Evolutionary conservation across 2,329 filamentous ascomycete genomes (phyloP).

Genomic region (Diplodia seriata): DNA sequence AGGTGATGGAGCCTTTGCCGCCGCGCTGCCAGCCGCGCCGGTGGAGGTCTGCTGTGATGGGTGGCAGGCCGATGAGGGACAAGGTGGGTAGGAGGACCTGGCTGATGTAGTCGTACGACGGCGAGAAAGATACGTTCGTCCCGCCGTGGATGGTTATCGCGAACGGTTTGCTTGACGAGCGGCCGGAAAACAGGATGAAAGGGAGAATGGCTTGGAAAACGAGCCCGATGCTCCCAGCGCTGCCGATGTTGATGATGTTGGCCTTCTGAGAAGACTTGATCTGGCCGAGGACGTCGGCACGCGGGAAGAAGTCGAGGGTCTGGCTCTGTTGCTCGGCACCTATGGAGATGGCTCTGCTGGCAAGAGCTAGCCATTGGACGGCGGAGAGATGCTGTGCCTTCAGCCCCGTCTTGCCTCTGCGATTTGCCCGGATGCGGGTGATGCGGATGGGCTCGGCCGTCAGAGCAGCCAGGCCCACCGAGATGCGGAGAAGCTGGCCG

Average conservation of each 20-base stretch:
- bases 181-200: conserved; percentile 58
- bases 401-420: conserved; percentile 59
- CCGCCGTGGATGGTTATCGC: conserved; percentile 60
- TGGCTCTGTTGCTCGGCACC: conserved; percentile 54
- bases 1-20: conserved; percentile 58
- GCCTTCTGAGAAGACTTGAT: conserved; percentile 52
- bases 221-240: conserved; percentile 61
- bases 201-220: conserved; percentile 67
- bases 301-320: conserved; percentile 50
- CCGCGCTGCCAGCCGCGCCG: conserved; percentile 35
- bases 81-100: conserved; percentile 65
- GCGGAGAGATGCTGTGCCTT: conserved; percentile 65
- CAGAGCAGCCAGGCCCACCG: conserved; percentile 62
- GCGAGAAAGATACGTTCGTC: conserved; percentile 63
- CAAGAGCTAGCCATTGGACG: conserved; percentile 59
- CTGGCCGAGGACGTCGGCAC: conserved; percentile 24
- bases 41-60: conserved; percentile 50
- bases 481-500: conserved; percentile 66
- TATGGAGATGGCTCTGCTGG: conserved; percentile 54
- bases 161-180: conserved; percentile 13
- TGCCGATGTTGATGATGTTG: conserved; percentile 42
- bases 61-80: conserved; percentile 57
- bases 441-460: conserved; percentile 59
- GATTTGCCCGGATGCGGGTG: conserved; percentile 61
- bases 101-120: conserved; percentile 62